phyloP scores from a whole-genome alignment of 805 yeast species.

The Cyberlindnera maritima region DNA sequence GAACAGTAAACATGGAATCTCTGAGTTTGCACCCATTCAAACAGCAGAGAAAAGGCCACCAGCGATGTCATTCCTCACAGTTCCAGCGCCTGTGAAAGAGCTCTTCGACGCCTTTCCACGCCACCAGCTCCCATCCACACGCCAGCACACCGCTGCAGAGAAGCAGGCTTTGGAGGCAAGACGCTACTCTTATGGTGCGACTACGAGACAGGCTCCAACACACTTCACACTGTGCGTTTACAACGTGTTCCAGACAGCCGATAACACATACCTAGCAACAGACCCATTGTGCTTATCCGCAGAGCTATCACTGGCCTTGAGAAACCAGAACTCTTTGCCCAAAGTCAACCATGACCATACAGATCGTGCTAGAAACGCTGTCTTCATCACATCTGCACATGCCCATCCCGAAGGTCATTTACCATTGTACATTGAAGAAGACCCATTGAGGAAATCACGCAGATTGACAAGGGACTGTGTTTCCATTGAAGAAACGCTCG shows the following conservation, averaged over 20 bases:
- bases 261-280: conserved; percentile 39
- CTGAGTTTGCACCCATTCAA: too few relatives aligned
- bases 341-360: conserved; percentile 15
- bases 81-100: conserved; percentile 42
- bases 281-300: conserved; percentile 58
- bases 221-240: conserved; percentile 54
- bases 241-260: conserved; percentile 36
- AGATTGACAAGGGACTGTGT: conserved; percentile 37
- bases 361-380: conserved; percentile 28
- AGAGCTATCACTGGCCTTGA: conserved; percentile 44
- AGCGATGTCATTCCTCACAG: conserved; percentile 11
- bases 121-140: conserved; percentile 37
- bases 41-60: neutral
- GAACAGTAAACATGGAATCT: neutral
- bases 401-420: conserved; percentile 48
- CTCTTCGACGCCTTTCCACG: conserved; percentile 55
- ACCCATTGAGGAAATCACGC: conserved; percentile 18
- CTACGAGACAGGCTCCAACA: conserved; percentile 14
- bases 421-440: conserved; percentile 57
- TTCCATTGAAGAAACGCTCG: conserved; percentile 35
- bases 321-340: conserved; percentile 44
- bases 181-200: conserved; percentile 24
- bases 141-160: conserved; percentile 29
- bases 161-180: conserved; percentile 24
- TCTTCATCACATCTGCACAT: conserved; percentile 45